Evolutionary conservation across 1,284 basidiomycete species (phyloP).

Genomic region (Cryptococcus jaspeensis): DNA sequence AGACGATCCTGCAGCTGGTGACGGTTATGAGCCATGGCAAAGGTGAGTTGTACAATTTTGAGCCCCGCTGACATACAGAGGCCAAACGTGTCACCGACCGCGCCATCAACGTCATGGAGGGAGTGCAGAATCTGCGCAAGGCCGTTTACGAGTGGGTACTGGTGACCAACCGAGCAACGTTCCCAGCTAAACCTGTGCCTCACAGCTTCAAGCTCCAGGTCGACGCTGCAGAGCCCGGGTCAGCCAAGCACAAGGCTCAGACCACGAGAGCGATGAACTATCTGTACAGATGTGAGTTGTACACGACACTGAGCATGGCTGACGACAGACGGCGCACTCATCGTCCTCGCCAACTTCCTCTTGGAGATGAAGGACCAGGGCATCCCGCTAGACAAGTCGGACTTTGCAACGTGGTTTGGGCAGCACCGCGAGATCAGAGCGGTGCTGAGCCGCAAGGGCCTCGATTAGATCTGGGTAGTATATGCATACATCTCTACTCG

Average conservation of each 20-base stretch:
- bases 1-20: constrained; percentile 84
- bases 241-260: constrained; percentile 70
- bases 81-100: constrained; percentile 91
- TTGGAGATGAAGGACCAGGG: constrained; percentile 65
- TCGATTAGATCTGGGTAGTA: constrained; percentile 58
- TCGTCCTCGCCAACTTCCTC: constrained; percentile 93
- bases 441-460: constrained; percentile 66
- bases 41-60: constrained; percentile 19
- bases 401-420: constrained; percentile 77
- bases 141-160: constrained; percentile 81
- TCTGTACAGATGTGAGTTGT: constrained; percentile 57
- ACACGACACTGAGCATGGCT: background rate
- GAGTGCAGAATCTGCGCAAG: constrained; percentile 89
- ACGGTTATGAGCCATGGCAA: constrained; percentile 47
- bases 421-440: constrained; percentile 81
- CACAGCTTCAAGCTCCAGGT: constrained; percentile 84
- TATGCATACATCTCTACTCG: constrained; percentile 2
- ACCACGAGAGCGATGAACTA: constrained; percentile 79
- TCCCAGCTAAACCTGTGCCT: background rate
- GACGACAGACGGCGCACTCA: constrained; percentile 77
- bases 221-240: constrained; percentile 75
- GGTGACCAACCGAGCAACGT: background rate
- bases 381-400: constrained; percentile 49
- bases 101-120: constrained; percentile 82
- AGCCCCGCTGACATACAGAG: constrained; percentile 53